These are phyloP conservation scores for Syncephalastrum racemosum DNA, from an alignment of 371 early-diverging fungal species.

Conservation along the genomic window DNA sequence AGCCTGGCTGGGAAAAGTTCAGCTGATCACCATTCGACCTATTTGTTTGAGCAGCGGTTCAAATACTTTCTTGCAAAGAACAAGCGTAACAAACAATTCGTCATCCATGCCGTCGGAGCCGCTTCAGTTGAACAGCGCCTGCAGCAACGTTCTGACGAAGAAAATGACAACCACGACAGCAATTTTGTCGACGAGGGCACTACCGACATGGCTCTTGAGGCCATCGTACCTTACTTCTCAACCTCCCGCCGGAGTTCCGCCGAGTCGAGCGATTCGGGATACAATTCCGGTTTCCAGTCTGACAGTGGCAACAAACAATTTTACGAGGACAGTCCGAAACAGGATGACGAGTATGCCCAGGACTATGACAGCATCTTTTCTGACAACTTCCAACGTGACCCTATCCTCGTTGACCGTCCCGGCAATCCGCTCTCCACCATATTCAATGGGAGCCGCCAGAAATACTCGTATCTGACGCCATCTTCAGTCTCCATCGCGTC, in stretches of 20 bases:
- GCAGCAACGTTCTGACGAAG: neutral
- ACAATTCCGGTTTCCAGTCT: conserved; percentile 18
- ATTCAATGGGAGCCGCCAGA: conserved; percentile 13
- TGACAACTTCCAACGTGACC: neutral
- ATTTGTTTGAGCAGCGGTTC: conserved; percentile 41
- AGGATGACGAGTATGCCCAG: conserved; percentile 4
- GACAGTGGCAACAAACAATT: conserved; percentile 7
- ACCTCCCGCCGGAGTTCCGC: conserved; percentile 15
- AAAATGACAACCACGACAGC: neutral
- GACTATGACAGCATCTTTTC: neutral
- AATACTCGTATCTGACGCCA: conserved; percentile 10
- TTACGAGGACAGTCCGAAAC: neutral
- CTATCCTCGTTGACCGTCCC: conserved; percentile 13
- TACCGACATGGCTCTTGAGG: neutral
- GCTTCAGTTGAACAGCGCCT: conserved; percentile 6
- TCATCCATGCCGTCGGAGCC: conserved; percentile 32
- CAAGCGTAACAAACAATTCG: conserved; percentile 33
- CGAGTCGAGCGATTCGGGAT: conserved; percentile 18
- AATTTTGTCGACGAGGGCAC: neutral
- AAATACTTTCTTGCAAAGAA: conserved; percentile 44
- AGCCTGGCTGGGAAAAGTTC: conserved; percentile 32
- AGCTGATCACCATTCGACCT: conserved; percentile 20
- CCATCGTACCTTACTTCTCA: conserved; percentile 10
- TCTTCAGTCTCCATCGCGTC: conserved; percentile 11
- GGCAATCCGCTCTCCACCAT: conserved; percentile 24